Evolutionary conservation across 2,329 filamentous ascomycete species (phyloP).

Genomic region (Penicillium sumatraense): DNA sequence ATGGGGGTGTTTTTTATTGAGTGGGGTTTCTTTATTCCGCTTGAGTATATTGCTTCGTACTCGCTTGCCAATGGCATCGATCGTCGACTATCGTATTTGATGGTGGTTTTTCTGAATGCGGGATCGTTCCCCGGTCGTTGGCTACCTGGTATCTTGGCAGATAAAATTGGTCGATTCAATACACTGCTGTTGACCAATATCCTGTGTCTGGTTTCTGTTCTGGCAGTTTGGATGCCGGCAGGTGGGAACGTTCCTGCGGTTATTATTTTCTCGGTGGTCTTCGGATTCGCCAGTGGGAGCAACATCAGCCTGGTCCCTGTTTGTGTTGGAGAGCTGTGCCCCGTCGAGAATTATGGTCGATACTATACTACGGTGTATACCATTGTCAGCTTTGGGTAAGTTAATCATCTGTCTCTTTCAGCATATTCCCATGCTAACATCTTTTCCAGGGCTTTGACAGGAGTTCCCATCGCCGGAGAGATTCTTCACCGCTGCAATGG

Average conservation of each 20-base stretch:
- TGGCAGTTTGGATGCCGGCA: slow-evolving; percentile 35
- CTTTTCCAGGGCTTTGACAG: slow-evolving; percentile 26
- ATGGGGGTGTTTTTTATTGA: slow-evolving; percentile 40
- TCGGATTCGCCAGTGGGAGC: slow-evolving; percentile 44
- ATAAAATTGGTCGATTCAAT: slow-evolving; percentile 38
- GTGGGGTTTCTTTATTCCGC: slow-evolving; percentile 42
- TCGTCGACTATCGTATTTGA: slow-evolving; percentile 31
- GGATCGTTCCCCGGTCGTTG: slow-evolving; percentile 37
- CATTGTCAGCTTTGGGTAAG: slow-evolving; percentile 34
- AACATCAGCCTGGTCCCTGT: slow-evolving; percentile 47
- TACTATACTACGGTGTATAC: slow-evolving; percentile 43
- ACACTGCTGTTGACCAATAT: slow-evolving; percentile 33
- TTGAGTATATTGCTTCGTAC: slow-evolving; percentile 41
- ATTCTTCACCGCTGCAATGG: slow-evolving; percentile 34
- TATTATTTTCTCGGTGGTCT: slow-evolving; percentile 28
- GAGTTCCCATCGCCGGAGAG: slow-evolving; percentile 32
- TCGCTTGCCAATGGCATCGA: slow-evolving; percentile 31
- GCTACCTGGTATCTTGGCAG: slow-evolving; percentile 38
- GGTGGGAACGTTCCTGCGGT: slow-evolving; percentile 20
- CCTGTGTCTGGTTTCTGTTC: slow-evolving; percentile 28
- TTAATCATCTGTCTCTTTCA: background rate
- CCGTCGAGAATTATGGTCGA: slow-evolving; percentile 45
- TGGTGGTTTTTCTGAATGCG: slow-evolving; percentile 38
- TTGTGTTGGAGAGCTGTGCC: slow-evolving; percentile 54
- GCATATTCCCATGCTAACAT: slow-evolving; percentile 4